Conservation (phyloP, 495 filamentous ascomycete species). For the Penicillium egyptiacum region DNA sequence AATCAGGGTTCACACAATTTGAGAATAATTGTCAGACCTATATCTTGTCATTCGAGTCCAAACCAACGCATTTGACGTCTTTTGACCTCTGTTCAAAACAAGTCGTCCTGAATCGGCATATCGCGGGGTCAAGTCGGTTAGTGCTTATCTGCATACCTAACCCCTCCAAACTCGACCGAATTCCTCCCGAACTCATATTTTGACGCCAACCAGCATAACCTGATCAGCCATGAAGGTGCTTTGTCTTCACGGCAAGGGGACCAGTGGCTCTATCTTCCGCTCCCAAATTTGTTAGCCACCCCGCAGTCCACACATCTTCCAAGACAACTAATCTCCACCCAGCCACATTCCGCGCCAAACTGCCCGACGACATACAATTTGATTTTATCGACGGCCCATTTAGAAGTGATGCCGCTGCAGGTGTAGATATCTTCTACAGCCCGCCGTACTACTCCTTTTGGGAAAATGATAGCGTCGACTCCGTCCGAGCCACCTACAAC, state of each 20-base stretch:
- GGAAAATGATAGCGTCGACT: slow-evolving; percentile 32
- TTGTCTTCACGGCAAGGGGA: slow-evolving; percentile 64
- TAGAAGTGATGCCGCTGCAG: slow-evolving; percentile 44
- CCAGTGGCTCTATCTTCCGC: slow-evolving; percentile 57
- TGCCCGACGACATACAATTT: slow-evolving; percentile 45
- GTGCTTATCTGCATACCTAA: not conserved
- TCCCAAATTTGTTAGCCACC: slow-evolving; percentile 54
- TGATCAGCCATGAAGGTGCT: slow-evolving; percentile 53
- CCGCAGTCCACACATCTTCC: not conserved
- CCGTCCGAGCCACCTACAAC: slow-evolving; percentile 39
- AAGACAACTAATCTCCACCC: slow-evolving; percentile 24
- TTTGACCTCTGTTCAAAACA: not conserved
- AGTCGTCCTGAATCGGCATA: not conserved
- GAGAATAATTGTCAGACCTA: not conserved
- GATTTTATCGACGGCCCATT: slow-evolving; percentile 58
- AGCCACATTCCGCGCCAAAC: slow-evolving; percentile 45
- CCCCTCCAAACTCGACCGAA: slow-evolving; percentile 1
- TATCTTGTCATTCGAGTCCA: not conserved
- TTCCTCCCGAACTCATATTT: not conserved
- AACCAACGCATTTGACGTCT: not conserved
- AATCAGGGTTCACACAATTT: not conserved
- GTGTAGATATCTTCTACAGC: slow-evolving; percentile 53
- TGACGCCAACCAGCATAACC: not conserved
- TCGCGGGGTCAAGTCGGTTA: slow-evolving; percentile 4
- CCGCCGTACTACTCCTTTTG: slow-evolving; percentile 53